Evolutionary conservation across 148 eudicot species (phyloP).

Genomic region (Rhododendron ferrugineum): DNA sequence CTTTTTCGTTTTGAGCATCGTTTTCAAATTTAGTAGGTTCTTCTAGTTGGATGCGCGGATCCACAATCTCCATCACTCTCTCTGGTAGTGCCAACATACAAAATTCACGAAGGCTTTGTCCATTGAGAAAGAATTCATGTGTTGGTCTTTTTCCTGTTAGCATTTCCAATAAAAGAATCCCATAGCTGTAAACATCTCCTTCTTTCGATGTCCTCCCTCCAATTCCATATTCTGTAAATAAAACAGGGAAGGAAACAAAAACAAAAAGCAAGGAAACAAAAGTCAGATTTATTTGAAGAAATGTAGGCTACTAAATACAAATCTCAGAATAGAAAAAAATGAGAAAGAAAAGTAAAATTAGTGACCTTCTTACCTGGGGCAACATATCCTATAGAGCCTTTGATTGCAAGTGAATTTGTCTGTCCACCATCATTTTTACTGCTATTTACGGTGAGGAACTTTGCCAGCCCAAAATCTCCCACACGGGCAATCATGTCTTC

Average conservation of each 20-base stretch:
- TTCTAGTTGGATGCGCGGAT: background rate
- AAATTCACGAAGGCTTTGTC: background rate
- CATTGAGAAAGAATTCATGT: background rate
- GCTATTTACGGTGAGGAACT: no score
- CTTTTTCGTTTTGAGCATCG: no score
- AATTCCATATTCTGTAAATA: background rate
- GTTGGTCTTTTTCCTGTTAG: slow-evolving; percentile 5
- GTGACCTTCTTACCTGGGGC: background rate
- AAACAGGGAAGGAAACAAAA: no score
- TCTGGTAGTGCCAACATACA: background rate
- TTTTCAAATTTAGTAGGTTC: no score
- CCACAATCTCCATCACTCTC: background rate
- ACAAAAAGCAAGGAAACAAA: background rate
- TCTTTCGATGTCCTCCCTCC: background rate
- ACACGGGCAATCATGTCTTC: slow-evolving; percentile 11
- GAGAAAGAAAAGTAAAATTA: background rate
- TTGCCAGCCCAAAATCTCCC: no score
- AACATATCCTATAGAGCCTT: no score
- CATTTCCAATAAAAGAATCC: background rate
- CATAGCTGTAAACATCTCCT: background rate
- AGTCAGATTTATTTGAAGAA: background rate
- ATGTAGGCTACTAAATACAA: background rate
- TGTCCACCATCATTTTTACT: no score
- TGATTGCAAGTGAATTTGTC: no score
- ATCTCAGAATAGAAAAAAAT: background rate